Percentiles rank a stretch among this genome's conserved stretches.
Conservation (phyloP, 108 stramenopile species). For the Aurantiochytrium sp. region DNA sequence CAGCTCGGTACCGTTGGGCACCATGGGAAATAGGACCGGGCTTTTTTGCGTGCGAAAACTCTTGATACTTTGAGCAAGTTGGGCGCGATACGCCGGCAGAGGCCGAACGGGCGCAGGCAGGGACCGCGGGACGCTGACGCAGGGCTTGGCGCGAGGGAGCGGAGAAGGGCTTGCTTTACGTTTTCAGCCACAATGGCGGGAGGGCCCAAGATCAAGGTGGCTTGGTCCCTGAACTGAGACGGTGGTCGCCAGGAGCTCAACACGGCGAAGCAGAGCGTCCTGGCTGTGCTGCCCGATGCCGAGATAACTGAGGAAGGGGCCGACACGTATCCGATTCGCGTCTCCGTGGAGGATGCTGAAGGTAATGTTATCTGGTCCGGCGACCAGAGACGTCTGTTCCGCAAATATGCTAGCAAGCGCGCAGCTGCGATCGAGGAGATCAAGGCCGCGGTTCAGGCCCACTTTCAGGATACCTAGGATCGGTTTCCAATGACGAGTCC, state of each 20-base stretch:
- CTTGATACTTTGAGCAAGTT: too few species aligned
- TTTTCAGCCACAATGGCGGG: too few species aligned
- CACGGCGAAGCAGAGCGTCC: background rate
- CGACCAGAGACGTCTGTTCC: background rate
- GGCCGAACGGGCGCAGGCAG: too few species aligned
- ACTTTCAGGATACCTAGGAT: background rate
- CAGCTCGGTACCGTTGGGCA: too few species aligned
- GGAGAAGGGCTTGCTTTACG: too few species aligned
- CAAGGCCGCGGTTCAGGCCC: background rate
- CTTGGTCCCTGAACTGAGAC: background rate
- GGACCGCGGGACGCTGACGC: too few species aligned
- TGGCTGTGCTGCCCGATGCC: background rate
- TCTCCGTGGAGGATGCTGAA: background rate
- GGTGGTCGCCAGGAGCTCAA: background rate
- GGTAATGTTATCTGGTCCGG: background rate
- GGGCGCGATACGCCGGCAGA: too few species aligned
- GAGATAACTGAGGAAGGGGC: background rate
- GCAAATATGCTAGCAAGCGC: background rate
- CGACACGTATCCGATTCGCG: background rate
- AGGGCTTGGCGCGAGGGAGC: too few species aligned
- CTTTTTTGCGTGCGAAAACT: too few species aligned
- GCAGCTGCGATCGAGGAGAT: background rate
- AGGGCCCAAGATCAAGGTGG: background rate
- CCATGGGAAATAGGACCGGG: too few species aligned
- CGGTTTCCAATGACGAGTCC: too few species aligned